Evolutionary conservation across 2,329 filamentous ascomycete species (phyloP).

Genomic region (Bimuria novae-zelandiae): DNA sequence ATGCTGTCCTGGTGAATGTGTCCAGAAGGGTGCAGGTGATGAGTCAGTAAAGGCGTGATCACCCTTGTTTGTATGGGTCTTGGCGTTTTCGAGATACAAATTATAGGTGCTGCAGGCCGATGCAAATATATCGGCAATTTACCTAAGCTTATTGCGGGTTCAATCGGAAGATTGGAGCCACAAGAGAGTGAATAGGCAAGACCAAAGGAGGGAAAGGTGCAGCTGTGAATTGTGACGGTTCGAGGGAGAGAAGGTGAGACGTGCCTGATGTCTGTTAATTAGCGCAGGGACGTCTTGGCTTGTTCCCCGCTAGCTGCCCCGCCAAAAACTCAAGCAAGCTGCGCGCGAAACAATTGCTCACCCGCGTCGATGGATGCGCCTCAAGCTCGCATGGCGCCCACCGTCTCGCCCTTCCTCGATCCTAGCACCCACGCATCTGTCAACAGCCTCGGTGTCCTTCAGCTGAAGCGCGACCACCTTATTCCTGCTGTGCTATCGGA

Average conservation of each 20-base stretch:
- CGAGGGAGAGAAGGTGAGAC: not conserved
- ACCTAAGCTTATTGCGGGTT: not conserved
- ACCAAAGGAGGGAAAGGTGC: not conserved
- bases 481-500: conserved; percentile 67
- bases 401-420: conserved; percentile 76
- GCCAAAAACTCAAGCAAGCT: conserved; percentile 7
- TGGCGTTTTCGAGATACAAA: not conserved
- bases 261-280: not conserved
- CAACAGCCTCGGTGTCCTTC: conserved; percentile 77
- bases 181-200: not conserved
- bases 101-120: not conserved
- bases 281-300: conserved; percentile 25
- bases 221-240: conserved; percentile 5
- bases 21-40: not conserved
- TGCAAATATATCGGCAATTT: not conserved
- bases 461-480: conserved; percentile 85
- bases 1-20: no score
- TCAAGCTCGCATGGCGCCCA: conserved; percentile 25
- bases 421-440: conserved; percentile 66
- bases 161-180: no score
- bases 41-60: not conserved
- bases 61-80: not conserved
- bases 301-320: conserved; percentile 26
- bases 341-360: conserved; percentile 9
- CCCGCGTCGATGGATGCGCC: conserved; percentile 1